Conservation (phyloP, 257 asterid species). For the Plantago ovata region DNA sequence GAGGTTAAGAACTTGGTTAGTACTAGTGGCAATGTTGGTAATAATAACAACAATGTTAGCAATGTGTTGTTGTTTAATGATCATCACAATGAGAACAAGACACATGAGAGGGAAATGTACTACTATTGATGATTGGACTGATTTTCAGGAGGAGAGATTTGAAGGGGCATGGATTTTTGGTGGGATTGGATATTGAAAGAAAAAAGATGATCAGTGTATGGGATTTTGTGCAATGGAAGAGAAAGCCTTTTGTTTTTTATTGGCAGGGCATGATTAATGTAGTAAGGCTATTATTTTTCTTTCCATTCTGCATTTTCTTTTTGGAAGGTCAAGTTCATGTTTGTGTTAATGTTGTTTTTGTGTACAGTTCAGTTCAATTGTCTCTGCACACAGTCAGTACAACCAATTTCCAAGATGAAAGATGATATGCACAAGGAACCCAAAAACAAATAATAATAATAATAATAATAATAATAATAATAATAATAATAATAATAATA, state of each 20-base stretch:
- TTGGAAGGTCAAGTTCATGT: constrained; percentile 15
- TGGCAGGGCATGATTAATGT: constrained; percentile 36
- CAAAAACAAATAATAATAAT: background rate
- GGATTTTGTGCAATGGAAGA: constrained; percentile 52
- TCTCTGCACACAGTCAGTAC: background rate
- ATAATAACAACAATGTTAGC: constrained; percentile 8
- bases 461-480: background rate
- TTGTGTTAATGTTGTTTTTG: constrained; percentile 12
- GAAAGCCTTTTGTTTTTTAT: constrained; percentile 14
- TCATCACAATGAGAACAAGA: constrained; percentile 42
- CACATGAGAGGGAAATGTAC: constrained; percentile 37
- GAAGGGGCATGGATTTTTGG: constrained; percentile 35
- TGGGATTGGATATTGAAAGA: constrained; percentile 17
- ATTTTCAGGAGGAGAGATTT: constrained; percentile 29
- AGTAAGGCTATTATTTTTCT: constrained; percentile 21
- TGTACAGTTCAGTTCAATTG: constrained; percentile 2
- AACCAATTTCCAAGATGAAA: background rate
- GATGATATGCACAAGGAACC: background rate
- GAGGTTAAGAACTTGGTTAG: constrained; percentile 55
- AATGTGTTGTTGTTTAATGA: constrained; percentile 35
- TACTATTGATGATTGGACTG: constrained; percentile 40
- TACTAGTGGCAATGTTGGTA: constrained; percentile 16
- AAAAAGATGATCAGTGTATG: constrained; percentile 25
- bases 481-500: background rate
- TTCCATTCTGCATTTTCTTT: constrained; percentile 33